phyloP scores from a whole-genome alignment of 2,329 filamentous ascomycete species.

The Fusarium camptoceras region DNA sequence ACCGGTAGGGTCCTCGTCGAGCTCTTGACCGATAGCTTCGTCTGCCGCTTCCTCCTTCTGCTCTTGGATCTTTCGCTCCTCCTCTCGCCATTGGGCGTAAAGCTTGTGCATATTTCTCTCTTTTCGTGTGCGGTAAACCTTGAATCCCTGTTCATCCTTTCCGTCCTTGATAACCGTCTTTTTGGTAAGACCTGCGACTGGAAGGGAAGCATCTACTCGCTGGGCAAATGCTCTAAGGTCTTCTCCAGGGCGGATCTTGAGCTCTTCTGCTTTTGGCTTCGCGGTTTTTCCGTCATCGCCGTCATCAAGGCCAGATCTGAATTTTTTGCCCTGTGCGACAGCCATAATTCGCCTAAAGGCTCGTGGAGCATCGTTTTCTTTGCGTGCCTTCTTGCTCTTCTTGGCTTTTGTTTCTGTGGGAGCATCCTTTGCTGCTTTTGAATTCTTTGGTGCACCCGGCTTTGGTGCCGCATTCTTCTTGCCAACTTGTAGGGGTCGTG shows the following conservation, averaged over 20 bases:
- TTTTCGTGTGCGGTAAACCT: slow-evolving; percentile 80
- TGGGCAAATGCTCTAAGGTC: slow-evolving; percentile 82
- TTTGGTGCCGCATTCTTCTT: slow-evolving; percentile 49
- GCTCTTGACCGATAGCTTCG: slow-evolving; percentile 70
- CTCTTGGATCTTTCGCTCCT: slow-evolving; percentile 72
- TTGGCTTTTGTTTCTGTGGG: slow-evolving; percentile 53
- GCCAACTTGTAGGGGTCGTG: slow-evolving; percentile 63
- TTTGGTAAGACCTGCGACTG: slow-evolving; percentile 75
- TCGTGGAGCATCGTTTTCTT: slow-evolving; percentile 83
- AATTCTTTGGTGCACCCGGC: slow-evolving; percentile 1
- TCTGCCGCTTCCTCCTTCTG: slow-evolving; percentile 74
- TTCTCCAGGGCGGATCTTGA: slow-evolving; percentile 86
- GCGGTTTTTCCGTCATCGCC: slow-evolving; percentile 57
- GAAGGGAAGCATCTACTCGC: slow-evolving; percentile 86
- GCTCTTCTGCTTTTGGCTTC: slow-evolving; percentile 51
- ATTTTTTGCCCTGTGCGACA: slow-evolving; percentile 69
- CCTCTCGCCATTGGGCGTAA: slow-evolving; percentile 80
- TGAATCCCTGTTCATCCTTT: slow-evolving; percentile 73
- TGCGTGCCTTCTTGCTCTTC: slow-evolving; percentile 60
- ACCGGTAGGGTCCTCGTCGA: slow-evolving; percentile 67
- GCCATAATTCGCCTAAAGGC: slow-evolving; percentile 90
- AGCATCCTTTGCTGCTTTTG: slow-evolving; percentile 20
- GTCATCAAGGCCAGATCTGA: slow-evolving; percentile 76
- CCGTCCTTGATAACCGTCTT: slow-evolving; percentile 68
- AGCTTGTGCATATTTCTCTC: slow-evolving; percentile 86